phyloP scores from a whole-genome alignment of 139 green algal genomes.

The Edaphochlamys debaryana region DNA sequence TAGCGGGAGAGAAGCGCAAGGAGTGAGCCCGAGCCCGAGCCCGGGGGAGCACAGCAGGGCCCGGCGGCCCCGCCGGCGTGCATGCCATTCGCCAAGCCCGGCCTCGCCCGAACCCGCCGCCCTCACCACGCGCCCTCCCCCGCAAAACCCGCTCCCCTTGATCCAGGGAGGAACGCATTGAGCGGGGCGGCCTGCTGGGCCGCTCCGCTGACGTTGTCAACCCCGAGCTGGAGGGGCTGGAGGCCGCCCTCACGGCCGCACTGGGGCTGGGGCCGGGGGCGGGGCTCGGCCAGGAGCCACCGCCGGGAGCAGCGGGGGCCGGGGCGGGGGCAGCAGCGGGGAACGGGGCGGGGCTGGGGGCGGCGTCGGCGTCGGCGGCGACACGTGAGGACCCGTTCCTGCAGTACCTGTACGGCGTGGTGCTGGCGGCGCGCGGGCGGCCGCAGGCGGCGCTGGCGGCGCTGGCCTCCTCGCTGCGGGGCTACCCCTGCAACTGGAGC shows the following conservation, averaged over 20 bases:
- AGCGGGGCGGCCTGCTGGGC: slow-evolving; percentile 62
- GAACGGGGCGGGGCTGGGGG: too few species aligned
- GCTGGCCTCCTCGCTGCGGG: slow-evolving; percentile 62
- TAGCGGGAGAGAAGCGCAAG: slow-evolving; percentile 89
- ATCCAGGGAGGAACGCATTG: slow-evolving; percentile 76
- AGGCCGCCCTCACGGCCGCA: slow-evolving; percentile 47
- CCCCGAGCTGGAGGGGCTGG: slow-evolving; percentile 66
- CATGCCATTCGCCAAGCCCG: too few species aligned
- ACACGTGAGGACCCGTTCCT: slow-evolving; percentile 65
- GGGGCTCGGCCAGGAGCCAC: neutral
- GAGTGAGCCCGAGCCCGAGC: too few species aligned
- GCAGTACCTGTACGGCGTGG: slow-evolving; percentile 82
- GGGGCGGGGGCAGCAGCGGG: too few species aligned
- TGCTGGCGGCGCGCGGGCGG: slow-evolving; percentile 73
- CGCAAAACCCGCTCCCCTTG: too few species aligned
- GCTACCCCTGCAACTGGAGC: slow-evolving; percentile 92
- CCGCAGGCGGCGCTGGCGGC: slow-evolving; percentile 47
- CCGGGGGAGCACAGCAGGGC: too few species aligned
- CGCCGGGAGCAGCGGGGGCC: too few species aligned
- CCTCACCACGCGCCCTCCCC: too few species aligned
- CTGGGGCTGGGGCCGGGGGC: slow-evolving; percentile 5
- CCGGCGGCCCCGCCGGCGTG: neutral
- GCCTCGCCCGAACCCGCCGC: too few species aligned
- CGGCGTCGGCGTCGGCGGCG: neutral
- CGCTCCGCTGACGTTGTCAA: slow-evolving; percentile 61